These are phyloP conservation scores for Ramularia endophylla DNA, from an alignment of 2,329 filamentous ascomycete genomes.

Conservation along the genomic window DNA sequence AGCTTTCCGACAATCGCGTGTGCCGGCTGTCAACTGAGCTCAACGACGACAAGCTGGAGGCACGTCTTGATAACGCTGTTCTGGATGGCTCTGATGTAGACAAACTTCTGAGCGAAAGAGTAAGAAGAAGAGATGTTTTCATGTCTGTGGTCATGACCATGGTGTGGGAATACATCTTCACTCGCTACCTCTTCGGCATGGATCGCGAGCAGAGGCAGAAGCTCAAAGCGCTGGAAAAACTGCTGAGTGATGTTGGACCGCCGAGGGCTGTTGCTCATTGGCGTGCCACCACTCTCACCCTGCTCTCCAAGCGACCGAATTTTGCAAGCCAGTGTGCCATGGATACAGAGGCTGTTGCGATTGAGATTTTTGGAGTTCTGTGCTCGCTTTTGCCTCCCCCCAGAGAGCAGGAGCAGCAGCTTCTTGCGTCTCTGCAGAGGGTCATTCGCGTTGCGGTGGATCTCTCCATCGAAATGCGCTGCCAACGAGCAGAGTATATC, in stretches of 20 bases:
- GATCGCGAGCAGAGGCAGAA: constrained; percentile 96
- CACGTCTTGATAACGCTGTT: constrained; percentile 88
- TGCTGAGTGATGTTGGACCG: constrained; percentile 80
- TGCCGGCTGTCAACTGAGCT: constrained; percentile 80
- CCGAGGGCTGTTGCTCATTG: constrained; percentile 88
- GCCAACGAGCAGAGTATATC: constrained; percentile 93
- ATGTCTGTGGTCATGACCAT: constrained; percentile 99
- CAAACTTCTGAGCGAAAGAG: constrained; percentile 76
- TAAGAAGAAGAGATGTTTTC: constrained; percentile 86
- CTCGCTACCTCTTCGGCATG: constrained; percentile 96
- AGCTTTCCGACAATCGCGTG: constrained; percentile 87
- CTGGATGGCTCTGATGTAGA: constrained; percentile 94
- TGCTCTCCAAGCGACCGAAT: constrained; percentile 72
- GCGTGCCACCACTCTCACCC: constrained; percentile 89
- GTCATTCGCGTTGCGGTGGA: constrained; percentile 86
- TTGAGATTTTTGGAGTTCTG: constrained; percentile 81
- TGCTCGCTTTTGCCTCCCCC: constrained; percentile 83
- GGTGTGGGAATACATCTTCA: constrained; percentile 99
- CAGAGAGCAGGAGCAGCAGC: constrained; percentile 69
- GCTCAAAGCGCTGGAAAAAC: constrained; percentile 91
- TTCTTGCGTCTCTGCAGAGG: constrained; percentile 76
- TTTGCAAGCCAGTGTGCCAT: constrained; percentile 78
- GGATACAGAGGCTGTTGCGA: constrained; percentile 93
- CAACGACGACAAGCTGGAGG: constrained; percentile 86
- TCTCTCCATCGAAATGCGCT: constrained; percentile 94